Evolutionary conservation across 1,139 yeast species (phyloP).

Genomic region (Sugiyamaella pinicola): DNA sequence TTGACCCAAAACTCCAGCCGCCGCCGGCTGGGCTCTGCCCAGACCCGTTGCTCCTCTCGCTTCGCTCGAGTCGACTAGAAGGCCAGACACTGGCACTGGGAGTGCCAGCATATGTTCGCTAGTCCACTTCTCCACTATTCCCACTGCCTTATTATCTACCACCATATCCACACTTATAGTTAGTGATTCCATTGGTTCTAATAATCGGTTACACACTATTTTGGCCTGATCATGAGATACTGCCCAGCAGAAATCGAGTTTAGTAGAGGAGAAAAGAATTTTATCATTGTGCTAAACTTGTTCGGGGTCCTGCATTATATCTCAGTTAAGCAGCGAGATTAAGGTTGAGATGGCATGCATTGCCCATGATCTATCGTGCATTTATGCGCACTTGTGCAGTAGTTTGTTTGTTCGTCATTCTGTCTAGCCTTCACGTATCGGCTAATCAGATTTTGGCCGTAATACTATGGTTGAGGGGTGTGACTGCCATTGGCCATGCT

Average conservation of each 20-base stretch:
- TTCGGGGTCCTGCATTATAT: not conserved
- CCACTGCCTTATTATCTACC: no score
- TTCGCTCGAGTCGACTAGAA: not conserved
- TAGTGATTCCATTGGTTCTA: no score
- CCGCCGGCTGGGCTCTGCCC: not conserved
- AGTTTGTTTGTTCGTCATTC: not conserved
- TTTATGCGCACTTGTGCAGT: not conserved
- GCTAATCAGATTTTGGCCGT: not conserved
- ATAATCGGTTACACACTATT: no score
- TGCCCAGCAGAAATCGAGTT: not conserved
- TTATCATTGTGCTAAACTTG: not conserved
- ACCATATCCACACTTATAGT: no score
- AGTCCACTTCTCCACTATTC: no score
- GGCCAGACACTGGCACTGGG: no score
- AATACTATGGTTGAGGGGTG: not conserved
- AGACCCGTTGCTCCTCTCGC: not conserved
- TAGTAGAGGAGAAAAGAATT: not conserved
- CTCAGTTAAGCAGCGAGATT: not conserved
- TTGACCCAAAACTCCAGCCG: no score
- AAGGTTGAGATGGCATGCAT: not conserved
- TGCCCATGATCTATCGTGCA: not conserved
- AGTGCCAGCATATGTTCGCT: no score
- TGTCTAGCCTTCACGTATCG: not conserved
- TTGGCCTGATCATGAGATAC: not conserved
- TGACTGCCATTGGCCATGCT: not conserved